phyloP scores from a whole-genome alignment of 73 alveolate genomes.

The Urostyla sp. region DNA sequence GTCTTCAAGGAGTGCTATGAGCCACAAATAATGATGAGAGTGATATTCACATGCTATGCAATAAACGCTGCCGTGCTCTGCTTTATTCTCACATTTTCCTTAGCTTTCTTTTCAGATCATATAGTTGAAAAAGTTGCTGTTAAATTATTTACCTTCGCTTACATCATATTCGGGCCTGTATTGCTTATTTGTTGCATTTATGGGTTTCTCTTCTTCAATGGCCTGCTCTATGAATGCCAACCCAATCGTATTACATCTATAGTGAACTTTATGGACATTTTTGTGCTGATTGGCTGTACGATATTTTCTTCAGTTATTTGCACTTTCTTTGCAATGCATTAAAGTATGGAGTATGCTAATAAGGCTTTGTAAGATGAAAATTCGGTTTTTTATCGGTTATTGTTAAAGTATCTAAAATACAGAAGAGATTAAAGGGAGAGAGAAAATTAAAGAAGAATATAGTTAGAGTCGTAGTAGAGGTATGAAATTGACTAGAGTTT shows the following conservation, averaged over 20 bases:
- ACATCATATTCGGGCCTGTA: constrained; percentile 36
- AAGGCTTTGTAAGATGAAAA: constrained; percentile 3
- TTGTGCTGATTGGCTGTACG: constrained; percentile 37
- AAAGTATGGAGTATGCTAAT: constrained; percentile 18
- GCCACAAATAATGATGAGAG: constrained; percentile 36
- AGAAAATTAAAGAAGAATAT: constrained; percentile 5
- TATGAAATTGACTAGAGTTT: too few species aligned
- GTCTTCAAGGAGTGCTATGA: constrained; percentile 31
- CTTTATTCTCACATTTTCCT: constrained; percentile 18
- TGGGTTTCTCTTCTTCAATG: constrained; percentile 15
- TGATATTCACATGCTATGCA: constrained; percentile 37
- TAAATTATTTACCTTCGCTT: constrained; percentile 5
- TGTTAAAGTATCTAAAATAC: background rate
- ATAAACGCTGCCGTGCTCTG: constrained; percentile 47
- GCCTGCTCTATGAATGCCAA: constrained; percentile 33
- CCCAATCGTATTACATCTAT: constrained; percentile 1
- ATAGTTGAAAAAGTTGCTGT: background rate
- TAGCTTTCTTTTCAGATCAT: constrained; percentile 5
- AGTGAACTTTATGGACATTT: constrained; percentile 31
- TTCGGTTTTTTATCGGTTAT: constrained; percentile 25
- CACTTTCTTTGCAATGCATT: constrained; percentile 18
- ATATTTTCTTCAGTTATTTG: constrained; percentile 20
- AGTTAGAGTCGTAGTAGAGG: too few species aligned
- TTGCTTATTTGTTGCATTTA: constrained; percentile 22
- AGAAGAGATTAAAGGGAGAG: background rate